A percentile compares a stretch with the other conserved stretches of the same genome.
Evolutionary conservation across 2,329 filamentous ascomycete species (phyloP).

Genomic region (Apiospora aurea): DNA sequence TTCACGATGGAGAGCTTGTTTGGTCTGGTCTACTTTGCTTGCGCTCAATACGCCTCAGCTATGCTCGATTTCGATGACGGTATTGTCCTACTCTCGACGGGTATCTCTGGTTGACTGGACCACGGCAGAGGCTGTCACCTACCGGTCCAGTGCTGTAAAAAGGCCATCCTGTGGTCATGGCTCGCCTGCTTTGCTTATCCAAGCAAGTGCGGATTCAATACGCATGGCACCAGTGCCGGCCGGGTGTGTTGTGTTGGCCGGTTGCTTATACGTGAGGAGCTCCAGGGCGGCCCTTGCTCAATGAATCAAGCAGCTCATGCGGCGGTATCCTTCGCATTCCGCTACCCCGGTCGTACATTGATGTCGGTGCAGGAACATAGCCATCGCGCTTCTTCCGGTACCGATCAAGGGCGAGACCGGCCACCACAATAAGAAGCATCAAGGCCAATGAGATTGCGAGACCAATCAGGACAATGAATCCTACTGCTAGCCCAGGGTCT

Average conservation of each 20-base stretch:
- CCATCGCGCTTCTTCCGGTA: constrained; percentile 79
- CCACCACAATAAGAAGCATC: constrained; percentile 78
- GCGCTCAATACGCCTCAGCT: neutral
- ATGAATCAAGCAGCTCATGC: constrained; percentile 63
- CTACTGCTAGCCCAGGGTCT: constrained; percentile 70
- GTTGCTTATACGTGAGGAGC: constrained; percentile 57
- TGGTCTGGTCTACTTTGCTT: constrained; percentile 14
- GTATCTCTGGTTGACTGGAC: constrained; percentile 28
- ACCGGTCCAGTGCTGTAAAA: neutral
- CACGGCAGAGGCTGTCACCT: constrained; percentile 7
- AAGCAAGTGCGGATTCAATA: neutral
- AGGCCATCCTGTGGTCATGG: neutral
- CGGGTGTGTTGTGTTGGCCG: neutral
- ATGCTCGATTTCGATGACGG: constrained; percentile 23
- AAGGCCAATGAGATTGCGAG: constrained; percentile 80
- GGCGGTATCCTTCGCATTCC: constrained; percentile 68
- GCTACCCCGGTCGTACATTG: constrained; percentile 65
- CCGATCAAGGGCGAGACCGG: constrained; percentile 77
- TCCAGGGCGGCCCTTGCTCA: constrained; percentile 56
- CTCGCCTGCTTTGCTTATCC: neutral
- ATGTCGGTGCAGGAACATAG: constrained; percentile 78
- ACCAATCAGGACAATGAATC: constrained; percentile 81
- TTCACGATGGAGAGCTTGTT: constrained; percentile 3
- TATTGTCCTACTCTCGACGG: constrained; percentile 24
- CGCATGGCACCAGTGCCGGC: neutral